Evolutionary conservation across 768 basidiomycete species (phyloP), one percentile per base, ranked within the genome.

Genomic region (Boletus coccyginus): DNA sequence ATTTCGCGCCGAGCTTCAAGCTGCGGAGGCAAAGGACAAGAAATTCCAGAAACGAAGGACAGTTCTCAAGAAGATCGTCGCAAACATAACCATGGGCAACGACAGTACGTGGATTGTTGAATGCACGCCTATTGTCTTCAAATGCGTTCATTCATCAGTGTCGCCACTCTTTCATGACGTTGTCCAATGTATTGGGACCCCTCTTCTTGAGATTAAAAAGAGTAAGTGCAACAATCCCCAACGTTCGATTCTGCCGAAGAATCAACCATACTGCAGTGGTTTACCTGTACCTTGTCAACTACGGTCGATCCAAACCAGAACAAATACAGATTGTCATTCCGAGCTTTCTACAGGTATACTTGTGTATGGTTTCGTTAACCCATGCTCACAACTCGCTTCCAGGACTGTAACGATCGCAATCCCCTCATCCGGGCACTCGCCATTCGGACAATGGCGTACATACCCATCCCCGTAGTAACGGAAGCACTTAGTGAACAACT

Each of bases 61-160:
- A 0, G 89, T 92, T 19, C 75, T 98, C 64, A 98, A 99, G 82
- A 96, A 95, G 78, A 89, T 98, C 57, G 94, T 98, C 13, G 97
- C 97, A 41, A 98, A 98, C 73, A 98, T 98, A 73, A 99, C 97
- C 5, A 98, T 99, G 95, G 97, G 97, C 43, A 97, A 94, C 69
- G 95, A 98, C 74, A 95, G 96, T 97, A 70, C 75, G 94, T 85
- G 60, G 51, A 58, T 59, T 39, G 47, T 54, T 46, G 52, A 49
- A 21, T 38, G 42, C 42, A 40, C 40, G 11, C 29, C 41, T 50
- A 57, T 62, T 59, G 58, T 59, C 56, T 62, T 59, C 43, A 44
- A 53, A 61, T 57, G 62, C 60, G 27, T 44, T 60, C 64, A 58
- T 52, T 52, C 31, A 53, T 49, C 62, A 96, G 92, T 97, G 93